Conservation (phyloP, 108 stramenopile species). For the Chaetoceros tenuissimus region DNA sequence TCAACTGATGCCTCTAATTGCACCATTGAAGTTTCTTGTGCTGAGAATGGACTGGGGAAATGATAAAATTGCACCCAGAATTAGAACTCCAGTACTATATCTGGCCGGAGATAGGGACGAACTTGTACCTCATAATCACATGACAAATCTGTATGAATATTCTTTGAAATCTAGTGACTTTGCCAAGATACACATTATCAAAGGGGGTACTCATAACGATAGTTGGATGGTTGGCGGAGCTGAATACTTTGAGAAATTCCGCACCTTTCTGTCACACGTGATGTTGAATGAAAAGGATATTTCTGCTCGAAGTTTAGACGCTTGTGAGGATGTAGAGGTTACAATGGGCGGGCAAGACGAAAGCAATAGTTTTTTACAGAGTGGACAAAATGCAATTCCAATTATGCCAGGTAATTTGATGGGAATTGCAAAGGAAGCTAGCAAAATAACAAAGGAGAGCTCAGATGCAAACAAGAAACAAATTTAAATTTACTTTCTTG, state of each 20-base stretch:
- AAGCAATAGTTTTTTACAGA: neutral
- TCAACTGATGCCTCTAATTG: constrained; percentile 79
- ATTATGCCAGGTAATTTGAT: constrained; percentile 36
- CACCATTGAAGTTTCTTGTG: constrained; percentile 74
- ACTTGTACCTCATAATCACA: constrained; percentile 89
- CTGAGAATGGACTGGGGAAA: constrained; percentile 84
- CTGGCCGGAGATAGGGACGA: constrained; percentile 83
- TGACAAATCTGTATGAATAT: constrained; percentile 55
- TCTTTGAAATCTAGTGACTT: constrained; percentile 13
- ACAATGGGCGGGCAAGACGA: neutral
- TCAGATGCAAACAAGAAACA: neutral
- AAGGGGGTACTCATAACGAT: constrained; percentile 91
- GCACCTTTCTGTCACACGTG: constrained; percentile 30
- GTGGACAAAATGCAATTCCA: constrained; percentile 18
- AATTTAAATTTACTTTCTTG: too few species aligned
- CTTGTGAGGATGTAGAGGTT: neutral
- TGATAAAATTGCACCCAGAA: constrained; percentile 29
- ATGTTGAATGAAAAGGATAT: constrained; percentile 4
- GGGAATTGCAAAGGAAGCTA: constrained; percentile 39
- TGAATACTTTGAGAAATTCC: constrained; percentile 56
- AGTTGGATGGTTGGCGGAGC: constrained; percentile 83
- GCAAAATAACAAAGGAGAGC: neutral
- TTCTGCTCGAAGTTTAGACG: neutral
- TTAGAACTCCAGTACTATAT: constrained; percentile 69
- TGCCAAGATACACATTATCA: constrained; percentile 50